Evolutionary conservation across 1,284 basidiomycete genomes (phyloP), one percentile per base, ranked within the genome.

Genomic region (Irpex rosettiformis): DNA sequence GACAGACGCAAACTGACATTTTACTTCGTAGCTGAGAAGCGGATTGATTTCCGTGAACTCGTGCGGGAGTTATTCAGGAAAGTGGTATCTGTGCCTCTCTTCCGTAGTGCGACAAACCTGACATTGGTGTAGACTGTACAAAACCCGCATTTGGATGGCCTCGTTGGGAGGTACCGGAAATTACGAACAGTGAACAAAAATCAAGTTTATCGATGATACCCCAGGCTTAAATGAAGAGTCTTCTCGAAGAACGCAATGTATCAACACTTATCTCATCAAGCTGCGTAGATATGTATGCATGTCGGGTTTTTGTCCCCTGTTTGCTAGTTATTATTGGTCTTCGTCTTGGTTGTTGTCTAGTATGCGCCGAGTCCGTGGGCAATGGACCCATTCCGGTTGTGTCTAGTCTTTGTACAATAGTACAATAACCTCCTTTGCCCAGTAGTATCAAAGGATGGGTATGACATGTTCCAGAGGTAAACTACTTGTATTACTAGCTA

Each of bases 1-100:
- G 95, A 98, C 75, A 89, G 96, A 53, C 91, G 95, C 73, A 98
- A 98, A 77, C 77, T 99, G 62, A 98, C 96, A 0, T 98, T 98
- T 79, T 98, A 98, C 77, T 99, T 97, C 73, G 81, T 96, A 61
- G 94, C 96, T 56, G 94, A 96, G 69, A 94, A 94, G 75, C 80
- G 96, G 64, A 96, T 99, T 71, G 96, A 99, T 75, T 98, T 99
- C 77, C 84, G 96, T 66, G 96, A 98, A 72, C 83, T 98, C 61
- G 94, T 96, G 54, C 84, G 93, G 69, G 94, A 96, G 72, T 76
- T 96, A 29, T 96, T 97, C 82, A 81, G 93, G 85, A 91, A 60
- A 28, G 77, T 67, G 60, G 21, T 47, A 43, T 27, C 11, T 33
- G n/a, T n/a, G 52, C 43, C 4, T 52, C 27, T 2, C 52, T 29